A percentile compares a stretch with the other conserved stretches of the same genome.
phyloP scores from a whole-genome alignment of 306 rosid species.

The Pyrus betulifolia region DNA sequence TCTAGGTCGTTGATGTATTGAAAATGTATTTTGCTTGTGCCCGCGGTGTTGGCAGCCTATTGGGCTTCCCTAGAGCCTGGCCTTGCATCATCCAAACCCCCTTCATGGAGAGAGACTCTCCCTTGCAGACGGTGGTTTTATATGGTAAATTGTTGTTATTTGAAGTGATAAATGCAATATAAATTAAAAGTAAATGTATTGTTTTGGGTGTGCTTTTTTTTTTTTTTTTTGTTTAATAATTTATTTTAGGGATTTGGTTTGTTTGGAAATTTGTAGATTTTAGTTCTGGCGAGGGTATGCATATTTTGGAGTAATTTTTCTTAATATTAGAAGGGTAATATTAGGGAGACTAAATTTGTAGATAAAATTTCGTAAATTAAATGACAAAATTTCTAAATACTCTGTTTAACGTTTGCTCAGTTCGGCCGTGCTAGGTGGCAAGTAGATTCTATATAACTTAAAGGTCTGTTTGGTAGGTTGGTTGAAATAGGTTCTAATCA shows the following conservation, averaged over 20 bases:
- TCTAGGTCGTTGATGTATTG: background rate
- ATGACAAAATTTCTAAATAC: too few species aligned
- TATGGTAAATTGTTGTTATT: background rate
- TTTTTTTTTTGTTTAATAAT: too few species aligned
- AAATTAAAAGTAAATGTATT: too few species aligned
- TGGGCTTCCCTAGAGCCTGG: slow-evolving; percentile 6
- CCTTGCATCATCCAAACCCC: background rate
- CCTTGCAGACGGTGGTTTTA: background rate
- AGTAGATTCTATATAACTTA: too few species aligned
- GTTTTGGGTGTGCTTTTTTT: background rate
- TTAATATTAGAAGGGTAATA: too few species aligned
- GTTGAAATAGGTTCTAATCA: too few species aligned
- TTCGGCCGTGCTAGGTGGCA: background rate
- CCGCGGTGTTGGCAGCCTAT: slow-evolving; percentile 5
- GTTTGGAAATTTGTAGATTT: too few species aligned
- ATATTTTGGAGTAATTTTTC: too few species aligned
- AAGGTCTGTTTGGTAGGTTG: too few species aligned
- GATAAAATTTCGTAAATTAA: too few species aligned
- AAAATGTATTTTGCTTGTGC: background rate
- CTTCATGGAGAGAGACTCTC: background rate
- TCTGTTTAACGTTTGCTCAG: background rate
- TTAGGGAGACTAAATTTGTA: fast-evolving
- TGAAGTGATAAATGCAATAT: background rate
- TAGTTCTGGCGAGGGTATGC: too few species aligned
- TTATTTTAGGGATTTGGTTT: background rate